A percentile compares a stretch with the other conserved stretches of the same genome.
Conservation (phyloP, 164 flowering plant genomes). For the Piper longum region DNA sequence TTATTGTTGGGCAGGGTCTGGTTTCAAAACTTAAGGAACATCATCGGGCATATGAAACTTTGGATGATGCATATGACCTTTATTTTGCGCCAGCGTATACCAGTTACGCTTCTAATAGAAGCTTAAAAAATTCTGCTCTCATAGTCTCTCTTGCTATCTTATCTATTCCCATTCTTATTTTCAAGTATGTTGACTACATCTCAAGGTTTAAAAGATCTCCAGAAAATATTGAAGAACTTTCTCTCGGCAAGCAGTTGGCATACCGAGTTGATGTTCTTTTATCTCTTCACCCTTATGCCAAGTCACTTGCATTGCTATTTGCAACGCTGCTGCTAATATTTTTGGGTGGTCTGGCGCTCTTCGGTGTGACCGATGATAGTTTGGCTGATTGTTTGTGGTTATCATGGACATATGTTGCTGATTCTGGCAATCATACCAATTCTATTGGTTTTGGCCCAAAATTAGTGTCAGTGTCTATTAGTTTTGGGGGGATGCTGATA, state of each 20-base stretch:
- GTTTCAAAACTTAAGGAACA: constrained; percentile 26
- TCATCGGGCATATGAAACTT: constrained; percentile 24
- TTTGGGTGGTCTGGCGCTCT: constrained; percentile 70
- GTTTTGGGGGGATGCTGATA: constrained; percentile 84
- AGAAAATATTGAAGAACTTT: constrained; percentile 37
- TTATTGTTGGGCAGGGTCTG: constrained; percentile 27
- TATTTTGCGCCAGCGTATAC: constrained; percentile 11
- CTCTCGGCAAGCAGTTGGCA: constrained; percentile 52
- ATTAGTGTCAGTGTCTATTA: constrained; percentile 61
- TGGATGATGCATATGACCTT: constrained; percentile 13
- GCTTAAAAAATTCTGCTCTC: constrained; percentile 39
- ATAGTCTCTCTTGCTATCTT: constrained; percentile 29
- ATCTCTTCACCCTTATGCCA: constrained; percentile 68
- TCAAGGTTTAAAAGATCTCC: constrained; percentile 36
- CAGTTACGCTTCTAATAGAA: constrained; percentile 18
- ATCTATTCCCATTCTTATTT: constrained; percentile 28
- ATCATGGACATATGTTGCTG: constrained; percentile 72
- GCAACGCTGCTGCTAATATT: constrained; percentile 52
- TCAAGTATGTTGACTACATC: constrained; percentile 45
- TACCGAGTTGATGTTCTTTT: constrained; percentile 51
- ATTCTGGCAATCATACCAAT: constrained; percentile 61
- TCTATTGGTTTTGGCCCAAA: constrained; percentile 58
- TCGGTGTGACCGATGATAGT: constrained; percentile 63
- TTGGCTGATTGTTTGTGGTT: constrained; percentile 68
- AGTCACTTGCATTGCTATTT: constrained; percentile 51